Base-by-base conservation (phyloP, 2,329 filamentous ascomycete species). In the Lomentospora prolificans region DNA sequence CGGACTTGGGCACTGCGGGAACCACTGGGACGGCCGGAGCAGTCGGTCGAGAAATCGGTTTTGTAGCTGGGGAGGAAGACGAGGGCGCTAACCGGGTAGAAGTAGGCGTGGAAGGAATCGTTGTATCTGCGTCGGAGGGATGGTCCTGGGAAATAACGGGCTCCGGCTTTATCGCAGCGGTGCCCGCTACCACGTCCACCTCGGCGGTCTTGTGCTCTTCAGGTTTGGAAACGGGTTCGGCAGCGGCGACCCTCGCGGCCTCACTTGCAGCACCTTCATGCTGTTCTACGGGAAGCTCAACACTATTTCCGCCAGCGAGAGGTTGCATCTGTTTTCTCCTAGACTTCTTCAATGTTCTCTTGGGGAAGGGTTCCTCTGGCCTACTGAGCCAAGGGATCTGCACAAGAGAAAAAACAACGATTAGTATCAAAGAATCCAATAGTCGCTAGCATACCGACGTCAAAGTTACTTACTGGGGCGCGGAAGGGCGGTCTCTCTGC, bases 1-100 rank as follows among this genome's bases (percentile, higher is more conserved):
- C 59, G 24, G 59, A 60, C 63, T 75, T 78, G 5, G 76, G 75
- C 7, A 77, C 61, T 31, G 66, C 71, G 6, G 78, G 77, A 22
- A 80, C 58, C n/a, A 75, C 68, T 3, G 77, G 76, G 44, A 75
- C 60, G 1, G 72, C 73, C 9, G 73, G 52, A 19, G 24, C 36
- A 22, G 52, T 39, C 3, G 39, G 36, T 2, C 53, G 53, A n/a
- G 53, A 48, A 6, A 41, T 25, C 12, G 41, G 39, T 60, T 62
- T 39, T 61, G 63, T 50, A 62, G 63, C 61, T 66, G 59, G 8
- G 63, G 55, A 39, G 24, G 46, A 30, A 5, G 63, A 60, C 8
- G 64, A 59, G 19, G 61, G 57, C 53, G 57, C 51, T 33, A 39
- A n/a, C 4, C 19, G 50, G 25, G 50, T 27, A 51, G 53, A 50